phyloP scores from a whole-genome alignment of 2,329 filamentous ascomycete genomes.

The Fusarium pseudonygamai region DNA sequence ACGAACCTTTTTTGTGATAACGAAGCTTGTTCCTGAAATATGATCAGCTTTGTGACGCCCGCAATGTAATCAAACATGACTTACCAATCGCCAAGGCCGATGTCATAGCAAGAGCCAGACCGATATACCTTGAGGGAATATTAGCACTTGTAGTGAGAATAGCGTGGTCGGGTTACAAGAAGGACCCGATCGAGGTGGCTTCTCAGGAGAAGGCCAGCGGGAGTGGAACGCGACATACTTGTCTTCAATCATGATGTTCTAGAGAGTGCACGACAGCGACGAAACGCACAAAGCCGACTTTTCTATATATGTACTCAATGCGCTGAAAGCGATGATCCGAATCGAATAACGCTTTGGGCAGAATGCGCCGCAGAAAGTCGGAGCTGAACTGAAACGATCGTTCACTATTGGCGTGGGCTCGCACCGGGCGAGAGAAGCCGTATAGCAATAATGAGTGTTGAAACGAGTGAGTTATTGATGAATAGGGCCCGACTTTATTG shows the following conservation, averaged over 20 bases:
- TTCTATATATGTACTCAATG: slow-evolving; percentile 8
- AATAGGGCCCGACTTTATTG: slow-evolving; percentile 21
- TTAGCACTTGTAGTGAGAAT: slow-evolving; percentile 23
- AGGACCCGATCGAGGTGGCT: slow-evolving; percentile 2
- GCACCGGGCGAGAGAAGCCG: slow-evolving; percentile 39
- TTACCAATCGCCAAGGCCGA: slow-evolving; percentile 81
- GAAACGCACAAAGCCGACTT: slow-evolving; percentile 17
- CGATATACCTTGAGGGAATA: slow-evolving; percentile 70
- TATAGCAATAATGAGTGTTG: slow-evolving; percentile 29
- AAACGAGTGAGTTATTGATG: neutral
- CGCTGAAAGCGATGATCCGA: slow-evolving; percentile 14
- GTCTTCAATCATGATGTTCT: slow-evolving; percentile 50
- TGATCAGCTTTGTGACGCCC: slow-evolving; percentile 31
- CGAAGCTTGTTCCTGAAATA: slow-evolving; percentile 85
- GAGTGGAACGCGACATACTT: slow-evolving; percentile 46
- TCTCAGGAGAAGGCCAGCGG: slow-evolving; percentile 6
- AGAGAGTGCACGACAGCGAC: slow-evolving; percentile 32
- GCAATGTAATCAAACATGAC: slow-evolving; percentile 38
- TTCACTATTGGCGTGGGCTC: slow-evolving; percentile 33
- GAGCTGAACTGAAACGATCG: slow-evolving; percentile 6
- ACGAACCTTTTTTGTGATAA: slow-evolving; percentile 96
- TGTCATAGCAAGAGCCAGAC: slow-evolving; percentile 77
- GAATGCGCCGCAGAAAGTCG: slow-evolving; percentile 19
- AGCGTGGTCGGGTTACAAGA: neutral
- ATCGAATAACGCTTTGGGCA: neutral